Evolutionary conservation across 257 asterid genomes (phyloP), one percentile per base, ranked within the genome.

Genomic region (Solanum microdontum): DNA sequence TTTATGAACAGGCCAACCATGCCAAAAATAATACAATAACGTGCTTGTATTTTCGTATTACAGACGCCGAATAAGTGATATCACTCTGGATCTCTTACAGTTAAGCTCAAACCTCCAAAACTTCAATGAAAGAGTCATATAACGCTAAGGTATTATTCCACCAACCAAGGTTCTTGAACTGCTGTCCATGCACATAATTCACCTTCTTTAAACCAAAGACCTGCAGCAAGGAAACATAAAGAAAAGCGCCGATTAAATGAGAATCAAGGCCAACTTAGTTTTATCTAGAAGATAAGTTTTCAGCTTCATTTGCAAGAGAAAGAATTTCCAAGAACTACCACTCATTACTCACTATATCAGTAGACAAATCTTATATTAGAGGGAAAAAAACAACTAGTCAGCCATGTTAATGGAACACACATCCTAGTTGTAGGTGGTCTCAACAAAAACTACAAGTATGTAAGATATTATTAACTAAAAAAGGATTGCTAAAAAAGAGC

Each of bases 201-300:
- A 39, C 95, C 96, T 92, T 90, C 97, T 74, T 91, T 89, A 90
- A 96, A 96, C 99, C 99, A 96, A 72, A 96, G 95, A 89, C 86
- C 99, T 96, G 95, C 90, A 51, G 2, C 69, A 11, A 75, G 39
- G 36, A 64, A 66, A 40, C 40, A 40, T 14, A 43, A 43, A 5
- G 11, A 43, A 26, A 7, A 28, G 21, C 66, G 9, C 40, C 19
- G 19, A 80, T 28, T 45, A 45, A 80, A 48, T 48, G 68, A 80
- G 40, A 45, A 26, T 43, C 28, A 80, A 79, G 37, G 26, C 37
- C 11, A 40, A 40, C 68, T 45, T 26, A 8, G 2, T 28, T 28
- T 80, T 26, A 17, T 28, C 15, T 28, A 39, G 39, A 80, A 28
- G 40, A 80, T 9, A 39, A 77, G 60, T 24, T 17, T 40, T 40